phyloP scores from a whole-genome alignment of 768 basidiomycete species.

The Holtermanniella nyarrowii region DNA sequence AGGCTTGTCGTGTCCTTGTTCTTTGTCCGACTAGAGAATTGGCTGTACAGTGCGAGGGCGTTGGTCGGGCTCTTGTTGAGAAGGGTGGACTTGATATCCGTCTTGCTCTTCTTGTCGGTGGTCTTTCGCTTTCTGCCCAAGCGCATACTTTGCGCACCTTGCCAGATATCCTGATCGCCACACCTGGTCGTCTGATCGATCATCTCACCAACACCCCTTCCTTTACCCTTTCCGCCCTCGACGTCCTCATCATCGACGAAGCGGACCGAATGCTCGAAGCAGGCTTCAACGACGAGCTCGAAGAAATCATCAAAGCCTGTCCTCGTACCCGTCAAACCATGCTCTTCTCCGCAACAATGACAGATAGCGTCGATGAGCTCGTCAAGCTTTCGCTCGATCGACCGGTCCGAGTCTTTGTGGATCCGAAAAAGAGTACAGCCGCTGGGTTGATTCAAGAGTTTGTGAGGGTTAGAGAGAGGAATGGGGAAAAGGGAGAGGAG shows the following conservation, averaged over 20 bases:
- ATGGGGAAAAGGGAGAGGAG: slow-evolving; percentile 42
- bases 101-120: slow-evolving; percentile 88
- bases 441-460: slow-evolving; percentile 86
- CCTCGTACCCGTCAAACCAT: slow-evolving; percentile 78
- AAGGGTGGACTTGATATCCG: slow-evolving; percentile 57
- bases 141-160: slow-evolving; percentile 71
- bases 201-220: slow-evolving; percentile 90
- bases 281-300: slow-evolving; percentile 88
- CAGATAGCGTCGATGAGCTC: slow-evolving; percentile 86
- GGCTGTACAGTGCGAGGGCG: slow-evolving; percentile 90
- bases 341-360: slow-evolving; percentile 99
- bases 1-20: slow-evolving; percentile 61
- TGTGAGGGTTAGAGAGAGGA: slow-evolving; percentile 69
- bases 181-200: slow-evolving; percentile 94
- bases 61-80: slow-evolving; percentile 66
- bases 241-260: slow-evolving; percentile 90
- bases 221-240: slow-evolving; percentile 83
- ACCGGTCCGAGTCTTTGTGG: slow-evolving; percentile 89
- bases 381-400: slow-evolving; percentile 85
- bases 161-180: slow-evolving; percentile 91
- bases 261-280: slow-evolving; percentile 86
- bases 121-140: slow-evolving; percentile 84
- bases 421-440: slow-evolving; percentile 80
- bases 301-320: slow-evolving; percentile 85
- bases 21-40: slow-evolving; percentile 91